Evolutionary conservation across 345 rosid genomes (phyloP).

Genomic region (Salix udensis): DNA sequence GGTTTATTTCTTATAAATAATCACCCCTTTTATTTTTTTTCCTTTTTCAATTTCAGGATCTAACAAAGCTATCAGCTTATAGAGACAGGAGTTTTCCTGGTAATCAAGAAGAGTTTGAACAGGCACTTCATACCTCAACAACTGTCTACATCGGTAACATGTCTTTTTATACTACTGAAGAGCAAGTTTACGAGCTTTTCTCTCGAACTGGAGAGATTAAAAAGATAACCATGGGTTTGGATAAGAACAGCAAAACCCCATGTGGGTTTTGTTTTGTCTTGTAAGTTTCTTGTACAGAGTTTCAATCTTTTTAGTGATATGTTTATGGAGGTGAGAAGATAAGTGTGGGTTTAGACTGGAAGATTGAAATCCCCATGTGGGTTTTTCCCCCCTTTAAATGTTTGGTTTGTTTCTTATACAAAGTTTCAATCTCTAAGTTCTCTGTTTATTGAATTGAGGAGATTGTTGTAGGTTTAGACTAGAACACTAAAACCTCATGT

Average conservation of each 20-base stretch:
- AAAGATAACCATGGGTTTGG: slow-evolving; percentile 96
- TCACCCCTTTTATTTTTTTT: background rate
- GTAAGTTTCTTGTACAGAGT: slow-evolving; percentile 31
- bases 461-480: background rate
- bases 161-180: slow-evolving; percentile 96
- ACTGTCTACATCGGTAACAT: slow-evolving; percentile 89
- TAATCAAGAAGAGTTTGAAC: slow-evolving; percentile 83
- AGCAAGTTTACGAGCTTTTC: slow-evolving; percentile 95
- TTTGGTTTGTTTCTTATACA: background rate
- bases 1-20: background rate
- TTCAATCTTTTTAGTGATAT: background rate
- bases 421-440: background rate
- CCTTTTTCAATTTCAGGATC: slow-evolving; percentile 46
- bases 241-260: slow-evolving; percentile 91
- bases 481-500: background rate
- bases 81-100: slow-evolving; percentile 81
- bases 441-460: background rate
- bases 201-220: slow-evolving; percentile 89
- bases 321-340: slow-evolving; percentile 81
- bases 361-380: slow-evolving; percentile 88
- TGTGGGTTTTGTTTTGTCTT: slow-evolving; percentile 93
- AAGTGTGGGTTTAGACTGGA: slow-evolving; percentile 94
- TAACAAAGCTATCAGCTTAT: slow-evolving; percentile 72
- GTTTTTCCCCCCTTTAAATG: slow-evolving; percentile 55
- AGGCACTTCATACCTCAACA: slow-evolving; percentile 55